A percentile compares a stretch with the other conserved stretches of the same genome.
phyloP scores from a whole-genome alignment of 2,329 filamentous ascomycete species.

The Pleoardoris graminearum region DNA sequence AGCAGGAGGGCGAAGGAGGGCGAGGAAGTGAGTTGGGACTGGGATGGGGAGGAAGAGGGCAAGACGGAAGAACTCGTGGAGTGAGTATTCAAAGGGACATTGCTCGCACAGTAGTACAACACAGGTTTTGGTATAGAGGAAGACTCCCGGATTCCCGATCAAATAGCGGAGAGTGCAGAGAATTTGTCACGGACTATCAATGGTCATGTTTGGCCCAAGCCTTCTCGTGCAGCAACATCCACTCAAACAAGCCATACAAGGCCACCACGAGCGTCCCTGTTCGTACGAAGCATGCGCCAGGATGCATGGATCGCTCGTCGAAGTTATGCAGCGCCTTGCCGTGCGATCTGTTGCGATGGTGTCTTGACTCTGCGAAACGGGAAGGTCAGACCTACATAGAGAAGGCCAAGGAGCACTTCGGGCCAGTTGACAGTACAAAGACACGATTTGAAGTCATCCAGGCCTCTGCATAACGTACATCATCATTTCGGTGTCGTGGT shows the following conservation, averaged over 20 bases:
- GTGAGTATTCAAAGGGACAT: too few species aligned
- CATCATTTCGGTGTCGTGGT: not conserved
- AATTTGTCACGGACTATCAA: too few species aligned
- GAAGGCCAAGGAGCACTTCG: not conserved
- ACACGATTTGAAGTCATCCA: not conserved
- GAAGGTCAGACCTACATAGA: not conserved
- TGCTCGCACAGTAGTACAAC: too few species aligned
- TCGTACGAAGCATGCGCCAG: too few species aligned
- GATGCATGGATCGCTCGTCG: not conserved
- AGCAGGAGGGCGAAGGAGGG: not conserved
- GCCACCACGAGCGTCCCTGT: too few species aligned
- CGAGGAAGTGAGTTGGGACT: conserved; percentile 3
- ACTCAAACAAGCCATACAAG: too few species aligned
- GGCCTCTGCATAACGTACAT: not conserved
- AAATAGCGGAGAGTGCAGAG: too few species aligned
- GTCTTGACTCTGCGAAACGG: not conserved
- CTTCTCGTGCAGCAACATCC: too few species aligned
- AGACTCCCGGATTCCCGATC: too few species aligned
- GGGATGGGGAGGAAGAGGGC: conserved; percentile 7
- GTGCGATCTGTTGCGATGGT: not conserved
- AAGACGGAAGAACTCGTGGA: not conserved
- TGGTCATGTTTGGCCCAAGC: too few species aligned
- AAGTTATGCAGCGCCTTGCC: not conserved
- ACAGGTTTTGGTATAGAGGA: too few species aligned
- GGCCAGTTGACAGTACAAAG: not conserved